Base-by-base conservation (phyloP, 768 basidiomycete species). In the Amanita rubescens region DNA sequence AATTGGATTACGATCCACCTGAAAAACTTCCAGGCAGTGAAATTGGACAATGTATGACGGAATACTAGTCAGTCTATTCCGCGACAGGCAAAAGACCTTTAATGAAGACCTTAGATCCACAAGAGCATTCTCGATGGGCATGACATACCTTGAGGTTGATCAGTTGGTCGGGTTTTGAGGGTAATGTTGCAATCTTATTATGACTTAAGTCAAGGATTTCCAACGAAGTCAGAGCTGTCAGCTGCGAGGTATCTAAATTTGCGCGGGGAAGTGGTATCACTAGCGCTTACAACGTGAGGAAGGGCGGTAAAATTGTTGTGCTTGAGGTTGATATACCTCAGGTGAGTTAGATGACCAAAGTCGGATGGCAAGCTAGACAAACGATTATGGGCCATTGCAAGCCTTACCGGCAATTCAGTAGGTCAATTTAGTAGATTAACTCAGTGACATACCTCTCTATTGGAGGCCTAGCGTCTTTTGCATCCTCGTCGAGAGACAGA, bases 171-270 rank as follows among this genome's bases (percentile, higher is more conserved):
- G 94, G 88, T 56, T 84, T 77, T 3, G 79, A 69, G 10, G 96
- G 96, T 19, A 98, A 72, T 46, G 75, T 72, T 65, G 79, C 84
- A 60, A 99, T 81, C 69, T 85, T 90, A 71, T 99, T 99, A 59
- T 90, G 84, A 58, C 91, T 94, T 39, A 99, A 78, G 67, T 99
- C 96, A 58, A 99, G 73, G 55, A 94, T 95, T 69, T 99, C 95
- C 51, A 99, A 76, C 5, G 86, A 85, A 3, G 86, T 82, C 72
- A 98, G 83, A 15, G 81, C 71, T 42, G 89, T 91, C 41, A 96
- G 75, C 94, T 95, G 56, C 14, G 43, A 44, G 42, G 8, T 12
- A n/a, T 39, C 37, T 59, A 57, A 48, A 17, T 53, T 33, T 22
- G 46, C 46, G 39, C 12, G 41, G 57, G 22, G 30, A 45, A 37